These are phyloP conservation scores for Cymodocea nodosa DNA, from an alignment of 116 monocot genomes.

Conservation along the genomic window DNA sequence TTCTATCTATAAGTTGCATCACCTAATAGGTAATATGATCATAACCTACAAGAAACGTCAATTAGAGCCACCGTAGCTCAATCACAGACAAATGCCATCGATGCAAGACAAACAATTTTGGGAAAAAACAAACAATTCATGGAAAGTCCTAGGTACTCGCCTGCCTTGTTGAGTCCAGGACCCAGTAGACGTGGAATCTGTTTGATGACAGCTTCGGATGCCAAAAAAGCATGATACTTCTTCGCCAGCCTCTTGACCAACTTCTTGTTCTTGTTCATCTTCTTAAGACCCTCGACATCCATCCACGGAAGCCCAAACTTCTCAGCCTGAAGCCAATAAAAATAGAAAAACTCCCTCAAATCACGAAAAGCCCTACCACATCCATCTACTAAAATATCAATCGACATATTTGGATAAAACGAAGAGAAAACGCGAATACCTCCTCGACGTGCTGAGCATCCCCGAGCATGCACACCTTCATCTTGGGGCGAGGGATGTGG, in stretches of 20 bases:
- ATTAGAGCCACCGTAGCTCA: too few species aligned
- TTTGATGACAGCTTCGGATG: constrained; percentile 77
- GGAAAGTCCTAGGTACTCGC: constrained; percentile 14
- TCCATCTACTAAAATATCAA: too few species aligned
- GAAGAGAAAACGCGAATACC: constrained; percentile 14
- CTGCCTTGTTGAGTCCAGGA: constrained; percentile 84
- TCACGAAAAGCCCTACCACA: too few species aligned
- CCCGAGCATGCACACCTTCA: constrained; percentile 74
- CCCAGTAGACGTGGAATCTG: constrained; percentile 88
- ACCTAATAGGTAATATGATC: too few species aligned
- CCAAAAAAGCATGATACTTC: constrained; percentile 78
- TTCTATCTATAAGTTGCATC: too few species aligned
- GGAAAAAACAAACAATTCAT: neutral
- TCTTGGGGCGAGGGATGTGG: constrained; percentile 66
- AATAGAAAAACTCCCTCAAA: too few species aligned
- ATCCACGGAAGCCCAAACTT: constrained; percentile 62
- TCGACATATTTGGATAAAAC: too few species aligned
- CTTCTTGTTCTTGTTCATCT: constrained; percentile 86
- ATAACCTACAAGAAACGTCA: too few species aligned
- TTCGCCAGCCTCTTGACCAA: constrained; percentile 77
- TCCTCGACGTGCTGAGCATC: constrained; percentile 66
- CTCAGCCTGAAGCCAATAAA: constrained; percentile 34
- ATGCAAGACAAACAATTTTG: neutral
- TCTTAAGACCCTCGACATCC: constrained; percentile 74
- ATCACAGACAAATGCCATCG: too few species aligned